Evolutionary conservation across 768 basidiomycete species (phyloP).

Genomic region (Rhodotorula diobovata): DNA sequence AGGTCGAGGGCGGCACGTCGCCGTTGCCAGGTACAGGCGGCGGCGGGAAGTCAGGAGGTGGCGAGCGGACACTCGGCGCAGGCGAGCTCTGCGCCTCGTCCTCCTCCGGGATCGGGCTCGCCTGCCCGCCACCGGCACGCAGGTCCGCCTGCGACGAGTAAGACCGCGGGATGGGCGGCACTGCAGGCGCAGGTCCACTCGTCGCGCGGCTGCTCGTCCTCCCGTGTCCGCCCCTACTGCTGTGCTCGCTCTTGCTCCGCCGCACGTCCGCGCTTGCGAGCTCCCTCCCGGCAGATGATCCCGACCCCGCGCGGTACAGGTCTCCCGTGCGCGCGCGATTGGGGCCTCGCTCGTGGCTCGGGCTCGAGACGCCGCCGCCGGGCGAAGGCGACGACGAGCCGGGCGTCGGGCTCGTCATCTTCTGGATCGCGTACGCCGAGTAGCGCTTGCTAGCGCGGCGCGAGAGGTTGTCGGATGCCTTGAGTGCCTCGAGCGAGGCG

Average conservation of each 20-base stretch:
- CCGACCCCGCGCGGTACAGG: background rate
- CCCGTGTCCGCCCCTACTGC: background rate
- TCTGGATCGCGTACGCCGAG: conserved; percentile 87
- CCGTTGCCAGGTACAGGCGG: background rate
- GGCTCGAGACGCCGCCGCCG: background rate
- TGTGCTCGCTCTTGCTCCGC: conserved; percentile 17
- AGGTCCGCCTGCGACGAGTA: conserved; percentile 9
- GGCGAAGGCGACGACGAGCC: conserved; percentile 32
- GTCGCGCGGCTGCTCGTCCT: background rate
- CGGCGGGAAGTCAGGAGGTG: background rate
- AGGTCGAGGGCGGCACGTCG: too few species aligned
- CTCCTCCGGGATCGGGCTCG: conserved; percentile 13
- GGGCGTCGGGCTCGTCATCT: conserved; percentile 64
- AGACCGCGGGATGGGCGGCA: conserved; percentile 27
- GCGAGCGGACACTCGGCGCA: background rate
- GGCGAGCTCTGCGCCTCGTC: background rate
- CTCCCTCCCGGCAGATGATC: background rate
- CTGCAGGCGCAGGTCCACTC: conserved; percentile 2
- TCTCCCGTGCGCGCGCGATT: background rate
- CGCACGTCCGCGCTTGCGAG: conserved; percentile 2
- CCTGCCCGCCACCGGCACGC: background rate
- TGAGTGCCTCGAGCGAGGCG: conserved; percentile 75
- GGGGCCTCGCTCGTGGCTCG: background rate
- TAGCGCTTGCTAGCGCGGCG: conserved; percentile 92
- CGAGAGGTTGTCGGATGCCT: conserved; percentile 77